A percentile compares a stretch with the other conserved stretches of the same genome.
Evolutionary conservation across 2,329 filamentous ascomycete genomes (phyloP).

Genomic region (Coniochaeta ligniaria): DNA sequence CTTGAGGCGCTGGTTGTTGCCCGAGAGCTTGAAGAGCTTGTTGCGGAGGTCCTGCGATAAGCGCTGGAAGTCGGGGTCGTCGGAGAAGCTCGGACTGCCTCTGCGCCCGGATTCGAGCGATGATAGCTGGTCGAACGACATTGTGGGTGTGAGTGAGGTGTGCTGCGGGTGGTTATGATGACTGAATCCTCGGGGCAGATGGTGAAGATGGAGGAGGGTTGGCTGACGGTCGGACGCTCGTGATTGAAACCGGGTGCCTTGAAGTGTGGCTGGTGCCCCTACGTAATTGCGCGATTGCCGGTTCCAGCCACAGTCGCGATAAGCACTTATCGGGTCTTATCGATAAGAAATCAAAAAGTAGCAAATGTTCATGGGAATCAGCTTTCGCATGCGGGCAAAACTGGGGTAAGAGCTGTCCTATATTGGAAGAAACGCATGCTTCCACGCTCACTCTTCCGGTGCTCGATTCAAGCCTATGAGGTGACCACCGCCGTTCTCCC

Average conservation of each 20-base stretch:
- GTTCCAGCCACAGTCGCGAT: neutral
- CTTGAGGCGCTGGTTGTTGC: slow-evolving; percentile 77
- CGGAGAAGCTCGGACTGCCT: slow-evolving; percentile 69
- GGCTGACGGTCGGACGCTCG: neutral
- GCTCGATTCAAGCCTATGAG: neutral
- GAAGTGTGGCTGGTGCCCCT: neutral
- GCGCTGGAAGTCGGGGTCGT: slow-evolving; percentile 86
- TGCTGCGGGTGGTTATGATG: neutral
- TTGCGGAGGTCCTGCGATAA: slow-evolving; percentile 79
- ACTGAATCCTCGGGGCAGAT: neutral
- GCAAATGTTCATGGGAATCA: neutral
- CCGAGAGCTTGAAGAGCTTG: slow-evolving; percentile 82
- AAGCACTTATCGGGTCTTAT: slow-evolving; percentile 5
- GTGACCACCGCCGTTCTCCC: neutral
- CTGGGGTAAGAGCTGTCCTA: neutral
- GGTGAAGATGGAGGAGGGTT: neutral
- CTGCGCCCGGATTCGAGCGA: slow-evolving; percentile 71
- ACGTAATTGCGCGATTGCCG: neutral
- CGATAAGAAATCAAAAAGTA: slow-evolving; percentile 10
- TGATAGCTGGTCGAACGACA: slow-evolving; percentile 89
- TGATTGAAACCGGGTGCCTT: neutral
- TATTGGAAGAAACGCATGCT: neutral
- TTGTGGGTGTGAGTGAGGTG: slow-evolving; percentile 27
- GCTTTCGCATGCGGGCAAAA: neutral
- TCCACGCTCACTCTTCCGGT: neutral